These are phyloP conservation scores for Diatrype stigma DNA, from an alignment of 2,329 filamentous ascomycete genomes.

Conservation along the genomic window DNA sequence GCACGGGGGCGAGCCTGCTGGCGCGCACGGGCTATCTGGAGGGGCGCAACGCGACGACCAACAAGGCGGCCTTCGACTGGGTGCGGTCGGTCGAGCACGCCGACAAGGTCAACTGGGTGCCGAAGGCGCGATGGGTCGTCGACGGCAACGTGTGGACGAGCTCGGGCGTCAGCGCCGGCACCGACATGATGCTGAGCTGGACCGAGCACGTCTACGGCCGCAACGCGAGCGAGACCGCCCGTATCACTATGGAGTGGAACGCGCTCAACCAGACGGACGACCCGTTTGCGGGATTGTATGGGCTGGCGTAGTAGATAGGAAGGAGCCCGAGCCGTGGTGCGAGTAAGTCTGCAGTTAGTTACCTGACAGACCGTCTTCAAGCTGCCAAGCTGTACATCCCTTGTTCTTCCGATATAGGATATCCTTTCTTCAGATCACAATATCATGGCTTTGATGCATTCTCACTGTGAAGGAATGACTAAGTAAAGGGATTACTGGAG, in stretches of 20 bases:
- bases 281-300: constrained; percentile 14
- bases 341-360: too few species aligned
- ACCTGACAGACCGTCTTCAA: too few species aligned
- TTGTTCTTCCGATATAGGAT: too few species aligned
- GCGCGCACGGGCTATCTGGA: constrained; percentile 16
- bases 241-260: constrained; percentile 15
- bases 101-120: constrained; percentile 15
- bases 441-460: too few species aligned
- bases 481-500: too few species aligned
- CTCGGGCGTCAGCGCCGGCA: constrained; percentile 19
- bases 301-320: constrained; percentile 7
- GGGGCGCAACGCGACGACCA: constrained; percentile 15
- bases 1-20: constrained; percentile 17
- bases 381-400: too few species aligned
- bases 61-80: constrained; percentile 17
- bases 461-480: too few species aligned
- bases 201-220: constrained; percentile 12
- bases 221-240: constrained; percentile 11
- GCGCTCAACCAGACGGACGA: constrained; percentile 14
- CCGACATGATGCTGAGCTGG: constrained; percentile 15
- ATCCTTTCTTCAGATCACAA: too few species aligned
- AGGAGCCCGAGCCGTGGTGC: too few species aligned
- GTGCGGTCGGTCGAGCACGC: constrained; percentile 10
- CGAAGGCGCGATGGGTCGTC: constrained; percentile 17
- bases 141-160: constrained; percentile 20